Base-by-base conservation (phyloP, 1,139 yeast species). In the Sugiyamaella grinbergsii region DNA sequence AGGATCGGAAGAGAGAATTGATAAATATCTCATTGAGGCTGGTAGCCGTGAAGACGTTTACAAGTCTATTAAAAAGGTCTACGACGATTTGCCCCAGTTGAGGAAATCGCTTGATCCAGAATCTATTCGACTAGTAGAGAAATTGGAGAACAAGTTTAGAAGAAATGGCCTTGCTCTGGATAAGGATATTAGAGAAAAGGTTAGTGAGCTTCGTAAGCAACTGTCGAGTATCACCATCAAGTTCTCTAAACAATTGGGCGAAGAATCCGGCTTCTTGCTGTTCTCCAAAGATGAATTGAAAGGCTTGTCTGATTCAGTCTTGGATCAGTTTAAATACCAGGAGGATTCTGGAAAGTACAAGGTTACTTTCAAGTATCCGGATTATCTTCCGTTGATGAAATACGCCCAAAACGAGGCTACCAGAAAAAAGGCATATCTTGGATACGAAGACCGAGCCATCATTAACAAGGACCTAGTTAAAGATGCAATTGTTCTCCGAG, bases 291-390 rank as follows among this genome's bases (percentile, higher is more conserved):
- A 83, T 52, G 85, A 88, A 64, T 73, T 88, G 41, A 80, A 74
- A 5, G 96, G 96, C 33, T 84, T 88, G 37, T 91, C 95, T 4
- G 75, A 76, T 39, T 80, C 80, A 54, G 79, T 80, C 1, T 59
- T 84, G 55, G 75, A 73, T 20, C 85, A 78, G 62, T 85, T 82
- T 62, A 83, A 79, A 51, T 67, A 70, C 54, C 70, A 66, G 36
- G 78, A 71, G 11, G 72, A 66, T 10, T 81, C 76, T 7, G 81
- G 77, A 11, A 77, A 77, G 62, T 76, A 70, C 62, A 83, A 83
- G 64, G 83, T 88, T 73, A 83, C 94, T 3, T 87, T 79, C 72
- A 85, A 87, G 66, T 85, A 85, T 62, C 93, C 95, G 3, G 95
- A 87, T 63, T 70, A 84, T 48, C 71, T 83, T 58, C 95, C 95